Percentiles rank a stretch among this genome's conserved stretches.
Evolutionary conservation across 768 basidiomycete genomes (phyloP).

Genomic region (Psilocybe azurescens): DNA sequence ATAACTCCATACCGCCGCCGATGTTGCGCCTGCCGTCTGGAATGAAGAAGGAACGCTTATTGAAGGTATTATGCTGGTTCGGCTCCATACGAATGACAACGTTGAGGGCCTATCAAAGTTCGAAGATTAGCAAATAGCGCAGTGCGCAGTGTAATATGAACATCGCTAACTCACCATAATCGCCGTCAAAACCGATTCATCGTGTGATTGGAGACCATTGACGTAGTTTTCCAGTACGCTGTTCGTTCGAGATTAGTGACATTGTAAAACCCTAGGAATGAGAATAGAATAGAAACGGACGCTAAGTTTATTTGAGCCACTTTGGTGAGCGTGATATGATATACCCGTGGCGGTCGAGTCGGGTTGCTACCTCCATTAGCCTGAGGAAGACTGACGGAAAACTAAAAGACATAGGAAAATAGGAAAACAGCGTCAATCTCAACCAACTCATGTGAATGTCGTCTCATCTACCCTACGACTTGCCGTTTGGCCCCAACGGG

Average conservation of each 20-base stretch:
- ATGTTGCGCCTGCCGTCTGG: conserved; percentile 54
- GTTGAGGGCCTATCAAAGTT: conserved; percentile 60
- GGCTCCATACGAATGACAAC: conserved; percentile 81
- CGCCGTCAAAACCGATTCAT: conserved; percentile 58
- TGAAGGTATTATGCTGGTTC: conserved; percentile 68
- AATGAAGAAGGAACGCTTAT: conserved; percentile 78
- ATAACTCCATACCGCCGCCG: conserved; percentile 68
- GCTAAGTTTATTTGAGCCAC: conserved; percentile 46
- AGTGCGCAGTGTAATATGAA: background rate
- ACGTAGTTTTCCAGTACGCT: conserved; percentile 69
- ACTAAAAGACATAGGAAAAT: conserved; percentile 43
- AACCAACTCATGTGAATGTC: background rate
- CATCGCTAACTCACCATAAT: conserved; percentile 53
- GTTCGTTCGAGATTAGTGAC: background rate
- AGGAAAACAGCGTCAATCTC: conserved; percentile 6
- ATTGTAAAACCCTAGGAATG: background rate
- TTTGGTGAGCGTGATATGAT: conserved; percentile 63
- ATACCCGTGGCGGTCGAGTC: conserved; percentile 60
- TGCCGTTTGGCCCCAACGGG: conserved; percentile 52
- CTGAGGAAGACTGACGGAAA: conserved; percentile 59
- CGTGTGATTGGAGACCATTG: conserved; percentile 61
- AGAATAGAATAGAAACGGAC: conserved; percentile 22
- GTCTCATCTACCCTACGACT: conserved; percentile 50
- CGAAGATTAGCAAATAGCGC: background rate
- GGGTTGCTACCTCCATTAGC: conserved; percentile 38